These are phyloP conservation scores for Setaria viridis DNA, from an alignment of 202 grass and related monocot species.

Conservation along the genomic window DNA sequence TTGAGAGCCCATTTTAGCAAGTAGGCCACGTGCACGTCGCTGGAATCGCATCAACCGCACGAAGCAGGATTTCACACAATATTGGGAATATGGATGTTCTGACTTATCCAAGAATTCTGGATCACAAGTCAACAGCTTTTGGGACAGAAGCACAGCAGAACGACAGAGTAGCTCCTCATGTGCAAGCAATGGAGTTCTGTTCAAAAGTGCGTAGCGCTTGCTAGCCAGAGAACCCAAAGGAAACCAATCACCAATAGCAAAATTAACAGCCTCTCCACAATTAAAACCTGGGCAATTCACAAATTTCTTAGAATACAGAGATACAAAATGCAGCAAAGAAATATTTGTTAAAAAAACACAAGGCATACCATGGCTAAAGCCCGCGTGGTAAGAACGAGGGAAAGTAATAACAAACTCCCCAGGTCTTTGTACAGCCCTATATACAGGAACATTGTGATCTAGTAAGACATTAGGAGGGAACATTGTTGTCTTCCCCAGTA, in stretches of 20 bases:
- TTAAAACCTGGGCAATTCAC: constrained; percentile 76
- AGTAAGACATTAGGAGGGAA: constrained; percentile 92
- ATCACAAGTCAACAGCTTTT: constrained; percentile 45
- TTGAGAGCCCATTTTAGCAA: constrained; percentile 69
- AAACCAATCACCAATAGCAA: constrained; percentile 94
- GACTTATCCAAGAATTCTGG: constrained; percentile 38
- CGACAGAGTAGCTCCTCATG: constrained; percentile 87
- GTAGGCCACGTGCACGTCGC: constrained; percentile 48
- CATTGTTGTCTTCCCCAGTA: constrained; percentile 96
- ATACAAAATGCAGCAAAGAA: constrained; percentile 23
- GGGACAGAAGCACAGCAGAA: constrained; percentile 67
- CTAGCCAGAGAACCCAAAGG: constrained; percentile 80
- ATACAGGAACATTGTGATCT: constrained; percentile 84
- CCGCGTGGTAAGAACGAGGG: constrained; percentile 86
- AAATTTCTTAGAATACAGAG: constrained; percentile 18
- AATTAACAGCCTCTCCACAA: constrained; percentile 98
- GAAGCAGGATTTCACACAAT: constrained; percentile 76
- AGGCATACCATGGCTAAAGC: constrained; percentile 92
- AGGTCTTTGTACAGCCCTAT: constrained; percentile 91
- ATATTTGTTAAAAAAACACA: neutral
- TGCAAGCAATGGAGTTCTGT: constrained; percentile 85
- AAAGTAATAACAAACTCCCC: constrained; percentile 98
- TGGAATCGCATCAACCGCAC: constrained; percentile 75
- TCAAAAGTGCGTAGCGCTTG: constrained; percentile 78
- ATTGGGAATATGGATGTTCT: constrained; percentile 62